These are phyloP conservation scores for Groenewaldozyma tartarivorans DNA, from an alignment of 805 yeast species.

Conservation along the genomic window DNA sequence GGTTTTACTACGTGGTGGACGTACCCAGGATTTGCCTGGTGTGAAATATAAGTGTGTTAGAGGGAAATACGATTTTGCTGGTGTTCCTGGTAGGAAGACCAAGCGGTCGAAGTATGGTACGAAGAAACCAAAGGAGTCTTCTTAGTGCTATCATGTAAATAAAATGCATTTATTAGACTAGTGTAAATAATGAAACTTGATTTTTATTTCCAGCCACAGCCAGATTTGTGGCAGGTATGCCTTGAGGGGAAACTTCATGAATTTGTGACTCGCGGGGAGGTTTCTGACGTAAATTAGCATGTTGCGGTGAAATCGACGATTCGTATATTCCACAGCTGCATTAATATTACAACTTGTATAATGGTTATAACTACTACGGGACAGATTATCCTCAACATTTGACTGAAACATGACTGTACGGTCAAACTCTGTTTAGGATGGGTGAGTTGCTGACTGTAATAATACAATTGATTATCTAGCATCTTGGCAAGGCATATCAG, in stretches of 20 bases:
- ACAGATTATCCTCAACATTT: neutral
- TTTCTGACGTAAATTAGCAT: no score
- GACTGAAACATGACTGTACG: neutral
- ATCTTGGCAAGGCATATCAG: no score
- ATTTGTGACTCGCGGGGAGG: no score
- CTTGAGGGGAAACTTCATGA: no score
- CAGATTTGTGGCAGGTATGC: no score
- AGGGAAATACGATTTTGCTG: conserved; percentile 88
- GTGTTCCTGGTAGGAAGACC: conserved; percentile 86
- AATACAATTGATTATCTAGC: neutral
- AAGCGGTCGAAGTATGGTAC: conserved; percentile 93
- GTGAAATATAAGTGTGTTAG: conserved; percentile 89
- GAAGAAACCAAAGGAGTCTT: conserved; percentile 37
- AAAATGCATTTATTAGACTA: neutral
- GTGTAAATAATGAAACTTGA: conserved; percentile 2
- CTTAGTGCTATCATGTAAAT: conserved; percentile 17
- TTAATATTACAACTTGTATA: conserved; percentile 2
- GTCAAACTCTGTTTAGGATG: neutral
- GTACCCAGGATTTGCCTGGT: conserved; percentile 97
- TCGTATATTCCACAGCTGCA: no score
- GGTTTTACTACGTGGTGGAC: conserved; percentile 94
- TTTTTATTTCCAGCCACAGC: no score
- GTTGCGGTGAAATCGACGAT: no score
- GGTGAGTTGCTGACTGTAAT: neutral
- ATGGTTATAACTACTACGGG: neutral